Percentiles rank a stretch among this genome's conserved stretches.
phyloP scores from a whole-genome alignment of 2,329 filamentous ascomycete genomes.

The Emmonsiellopsis sp. region DNA sequence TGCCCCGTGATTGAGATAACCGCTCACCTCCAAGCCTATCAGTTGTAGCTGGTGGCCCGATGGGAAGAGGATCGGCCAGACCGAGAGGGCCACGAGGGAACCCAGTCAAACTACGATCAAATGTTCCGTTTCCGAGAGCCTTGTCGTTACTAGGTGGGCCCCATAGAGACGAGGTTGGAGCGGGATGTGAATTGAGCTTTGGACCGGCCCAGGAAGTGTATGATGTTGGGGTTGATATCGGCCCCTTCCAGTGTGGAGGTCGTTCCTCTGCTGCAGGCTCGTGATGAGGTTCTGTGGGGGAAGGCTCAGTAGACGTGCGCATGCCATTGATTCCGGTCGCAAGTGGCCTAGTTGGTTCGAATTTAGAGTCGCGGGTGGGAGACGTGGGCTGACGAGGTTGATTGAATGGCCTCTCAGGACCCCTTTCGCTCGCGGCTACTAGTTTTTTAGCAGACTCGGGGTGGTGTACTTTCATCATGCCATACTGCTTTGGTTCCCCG shows the following conservation, averaged over 20 bases:
- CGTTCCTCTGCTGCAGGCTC: constrained; percentile 25
- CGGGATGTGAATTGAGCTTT: constrained; percentile 25
- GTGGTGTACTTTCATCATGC: constrained; percentile 54
- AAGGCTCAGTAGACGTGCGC: constrained; percentile 15
- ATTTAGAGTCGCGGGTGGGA: constrained; percentile 22
- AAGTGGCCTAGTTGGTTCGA: constrained; percentile 16
- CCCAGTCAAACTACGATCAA: constrained; percentile 45
- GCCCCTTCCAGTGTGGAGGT: constrained; percentile 28
- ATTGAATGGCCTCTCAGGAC: constrained; percentile 23
- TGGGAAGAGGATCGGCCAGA: constrained; percentile 29
- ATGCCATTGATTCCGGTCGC: constrained; percentile 21
- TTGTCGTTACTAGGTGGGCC: constrained; percentile 47
- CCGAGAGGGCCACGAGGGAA: constrained; percentile 37
- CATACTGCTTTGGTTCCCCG: constrained; percentile 51
- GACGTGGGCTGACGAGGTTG: constrained; percentile 24
- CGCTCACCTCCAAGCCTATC: constrained; percentile 14
- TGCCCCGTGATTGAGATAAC: constrained; percentile 19
- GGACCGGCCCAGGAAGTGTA: constrained; percentile 30
- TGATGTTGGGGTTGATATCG: constrained; percentile 27
- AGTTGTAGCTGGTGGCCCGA: constrained; percentile 19
- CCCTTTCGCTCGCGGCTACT: constrained; percentile 26
- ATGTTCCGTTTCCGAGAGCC: constrained; percentile 55
- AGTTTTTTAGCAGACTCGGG: constrained; percentile 44
- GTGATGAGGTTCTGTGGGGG: constrained; percentile 14
- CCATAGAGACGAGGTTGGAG: constrained; percentile 46